phyloP scores from a whole-genome alignment of 2,329 filamentous ascomycete species.

The Sporothrix brasiliensis region DNA sequence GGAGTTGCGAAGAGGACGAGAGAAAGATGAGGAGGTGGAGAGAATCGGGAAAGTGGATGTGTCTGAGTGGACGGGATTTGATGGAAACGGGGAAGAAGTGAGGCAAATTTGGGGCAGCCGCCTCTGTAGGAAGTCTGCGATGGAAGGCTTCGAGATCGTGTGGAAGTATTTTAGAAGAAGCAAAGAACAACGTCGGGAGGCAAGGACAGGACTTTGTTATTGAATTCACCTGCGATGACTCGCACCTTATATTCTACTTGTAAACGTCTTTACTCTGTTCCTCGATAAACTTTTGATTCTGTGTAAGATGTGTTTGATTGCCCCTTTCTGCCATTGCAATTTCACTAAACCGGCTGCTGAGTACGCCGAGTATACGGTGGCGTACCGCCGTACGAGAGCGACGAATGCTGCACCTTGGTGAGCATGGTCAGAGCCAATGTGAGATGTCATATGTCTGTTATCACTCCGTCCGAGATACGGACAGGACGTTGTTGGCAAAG shows the following conservation, averaged over 20 bases:
- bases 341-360: conserved; percentile 14
- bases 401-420: not conserved
- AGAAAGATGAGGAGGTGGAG: conserved; percentile 11
- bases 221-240: not conserved
- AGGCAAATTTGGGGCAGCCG: conserved; percentile 14
- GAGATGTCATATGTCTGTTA: conserved; percentile 7
- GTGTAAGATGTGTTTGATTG: conserved; percentile 29
- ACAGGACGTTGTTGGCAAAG: not conserved
- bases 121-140: not conserved
- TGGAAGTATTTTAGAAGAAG: not conserved
- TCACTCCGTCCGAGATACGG: not conserved
- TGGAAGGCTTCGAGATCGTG: conserved; percentile 9
- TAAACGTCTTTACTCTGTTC: not conserved
- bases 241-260: not conserved
- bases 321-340: conserved; percentile 24
- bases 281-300: not conserved
- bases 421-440: not conserved
- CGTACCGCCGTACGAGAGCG: not conserved
- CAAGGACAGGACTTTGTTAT: not conserved
- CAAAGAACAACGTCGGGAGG: not conserved
- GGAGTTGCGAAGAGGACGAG: not conserved
- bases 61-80: not conserved
- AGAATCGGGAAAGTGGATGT: conserved; percentile 22
- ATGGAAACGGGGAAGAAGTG: conserved; percentile 3
- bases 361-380: conserved; percentile 22